phyloP scores from a whole-genome alignment of 176 grass and related monocot genomes.

The Guadua angustifolia region DNA sequence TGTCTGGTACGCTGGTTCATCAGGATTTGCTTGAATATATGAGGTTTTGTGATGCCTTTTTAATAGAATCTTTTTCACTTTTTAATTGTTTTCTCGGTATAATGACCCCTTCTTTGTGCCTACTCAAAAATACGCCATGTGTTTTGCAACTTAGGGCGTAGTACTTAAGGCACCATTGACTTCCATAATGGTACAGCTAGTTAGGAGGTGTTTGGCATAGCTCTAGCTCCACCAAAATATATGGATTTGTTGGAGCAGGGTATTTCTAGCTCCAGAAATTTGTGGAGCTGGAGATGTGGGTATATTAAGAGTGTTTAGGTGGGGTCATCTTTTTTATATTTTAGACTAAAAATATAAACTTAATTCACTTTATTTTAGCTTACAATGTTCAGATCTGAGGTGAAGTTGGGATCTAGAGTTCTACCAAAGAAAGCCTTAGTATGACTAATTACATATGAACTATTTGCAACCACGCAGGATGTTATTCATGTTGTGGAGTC shows the following conservation, averaged over 20 bases:
- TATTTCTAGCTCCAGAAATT: too few species aligned
- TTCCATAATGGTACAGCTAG: not conserved
- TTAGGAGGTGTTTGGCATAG: too few species aligned
- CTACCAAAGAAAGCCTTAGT: too few species aligned
- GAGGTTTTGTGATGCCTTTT: not conserved
- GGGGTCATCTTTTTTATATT: too few species aligned
- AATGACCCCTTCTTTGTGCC: not conserved
- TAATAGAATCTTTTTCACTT: not conserved
- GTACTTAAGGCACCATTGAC: not conserved
- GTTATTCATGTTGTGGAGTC: slow-evolving; percentile 83
- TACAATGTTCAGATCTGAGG: too few species aligned
- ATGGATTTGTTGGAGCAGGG: too few species aligned
- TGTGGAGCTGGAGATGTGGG: too few species aligned
- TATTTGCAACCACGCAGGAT: slow-evolving; percentile 59
- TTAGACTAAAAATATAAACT: too few species aligned
- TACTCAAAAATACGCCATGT: not conserved
- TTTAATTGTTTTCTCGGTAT: not conserved
- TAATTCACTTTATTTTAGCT: too few species aligned
- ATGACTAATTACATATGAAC: slow-evolving; percentile 15
- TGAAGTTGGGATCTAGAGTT: too few species aligned
- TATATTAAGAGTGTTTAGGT: too few species aligned
- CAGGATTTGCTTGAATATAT: not conserved
- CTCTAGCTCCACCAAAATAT: too few species aligned
- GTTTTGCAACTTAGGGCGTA: not conserved
- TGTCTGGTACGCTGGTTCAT: not conserved